Percentiles rank a stretch among this genome's conserved stretches.
Evolutionary conservation across 2,329 filamentous ascomycete genomes (phyloP).

Genomic region (Penicillium capsulatum): DNA sequence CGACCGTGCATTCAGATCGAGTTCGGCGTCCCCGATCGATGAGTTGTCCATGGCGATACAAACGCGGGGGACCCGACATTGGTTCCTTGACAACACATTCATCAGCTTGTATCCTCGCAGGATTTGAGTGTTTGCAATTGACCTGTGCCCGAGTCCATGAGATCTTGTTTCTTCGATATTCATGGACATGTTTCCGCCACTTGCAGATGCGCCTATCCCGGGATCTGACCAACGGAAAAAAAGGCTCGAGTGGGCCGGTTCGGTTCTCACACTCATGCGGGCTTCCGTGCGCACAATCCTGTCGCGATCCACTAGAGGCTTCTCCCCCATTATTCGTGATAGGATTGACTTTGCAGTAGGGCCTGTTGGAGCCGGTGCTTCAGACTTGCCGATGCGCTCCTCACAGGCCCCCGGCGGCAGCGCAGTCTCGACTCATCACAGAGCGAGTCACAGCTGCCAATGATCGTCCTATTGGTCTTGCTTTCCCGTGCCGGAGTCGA

Average conservation of each 20-base stretch:
- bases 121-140: neutral
- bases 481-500: conserved; percentile 17
- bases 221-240: conserved; percentile 2
- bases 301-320: neutral
- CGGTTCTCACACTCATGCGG: conserved; percentile 10
- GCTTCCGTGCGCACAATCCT: conserved; percentile 16
- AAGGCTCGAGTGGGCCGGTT: conserved; percentile 9
- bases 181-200: conserved; percentile 6
- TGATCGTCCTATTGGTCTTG: conserved; percentile 16
- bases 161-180: neutral
- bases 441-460: conserved; percentile 24
- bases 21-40: conserved; percentile 25
- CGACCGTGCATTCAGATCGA: conserved; percentile 19
- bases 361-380: conserved; percentile 14
- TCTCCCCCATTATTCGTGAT: conserved; percentile 9
- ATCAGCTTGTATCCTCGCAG: neutral
- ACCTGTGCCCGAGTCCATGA: too few relatives aligned
- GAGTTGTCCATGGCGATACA: conserved; percentile 20
- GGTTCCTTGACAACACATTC: conserved; percentile 3
- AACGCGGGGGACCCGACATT: conserved; percentile 12
- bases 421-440: conserved; percentile 22
- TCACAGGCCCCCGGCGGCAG: conserved; percentile 14
- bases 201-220: neutral
- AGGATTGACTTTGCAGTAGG: conserved; percentile 14
- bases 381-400: conserved; percentile 12